These are phyloP conservation scores for Crinitomyces ghanaensis DNA, from an alignment of 805 yeast species.

Conservation along the genomic window DNA sequence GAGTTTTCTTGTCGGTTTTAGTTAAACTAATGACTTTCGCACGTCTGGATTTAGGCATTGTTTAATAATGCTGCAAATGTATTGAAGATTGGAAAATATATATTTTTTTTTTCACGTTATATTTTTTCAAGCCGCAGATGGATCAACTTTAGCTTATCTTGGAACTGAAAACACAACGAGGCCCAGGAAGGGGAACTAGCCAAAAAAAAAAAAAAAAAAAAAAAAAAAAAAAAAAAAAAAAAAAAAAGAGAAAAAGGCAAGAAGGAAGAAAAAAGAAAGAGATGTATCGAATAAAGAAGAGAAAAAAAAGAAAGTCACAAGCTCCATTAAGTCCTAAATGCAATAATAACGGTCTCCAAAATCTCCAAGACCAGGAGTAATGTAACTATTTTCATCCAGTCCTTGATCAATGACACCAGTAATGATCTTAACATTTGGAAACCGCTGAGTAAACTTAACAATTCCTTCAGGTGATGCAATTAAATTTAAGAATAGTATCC, in stretches of 20 bases:
- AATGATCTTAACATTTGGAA: slow-evolving; percentile 77
- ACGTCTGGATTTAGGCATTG: slow-evolving; percentile 95
- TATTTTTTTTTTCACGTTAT: too few species aligned
- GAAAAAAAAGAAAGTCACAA: too few species aligned
- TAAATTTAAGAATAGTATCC: slow-evolving; percentile 82
- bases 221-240: too few species aligned
- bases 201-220: too few species aligned
- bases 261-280: not conserved
- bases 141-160: too few species aligned
- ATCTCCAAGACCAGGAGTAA: slow-evolving; percentile 93
- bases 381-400: slow-evolving; percentile 72
- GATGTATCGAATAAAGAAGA: too few species aligned
- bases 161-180: too few species aligned
- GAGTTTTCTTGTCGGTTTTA: slow-evolving; percentile 91
- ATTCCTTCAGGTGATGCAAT: slow-evolving; percentile 95
- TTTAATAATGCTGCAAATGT: slow-evolving; percentile 12
- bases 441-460: slow-evolving; percentile 58
- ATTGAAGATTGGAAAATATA: too few species aligned
- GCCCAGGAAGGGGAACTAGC: too few species aligned
- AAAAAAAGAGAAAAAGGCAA: too few species aligned
- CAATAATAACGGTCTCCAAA: slow-evolving; percentile 97
- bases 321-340: slow-evolving; percentile 40
- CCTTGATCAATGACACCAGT: slow-evolving; percentile 90
- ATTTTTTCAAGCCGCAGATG: too few species aligned
- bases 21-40: slow-evolving; percentile 80